phyloP scores from a whole-genome alignment of 2,329 filamentous ascomycete species.

The Arthrobotrys iridis region DNA sequence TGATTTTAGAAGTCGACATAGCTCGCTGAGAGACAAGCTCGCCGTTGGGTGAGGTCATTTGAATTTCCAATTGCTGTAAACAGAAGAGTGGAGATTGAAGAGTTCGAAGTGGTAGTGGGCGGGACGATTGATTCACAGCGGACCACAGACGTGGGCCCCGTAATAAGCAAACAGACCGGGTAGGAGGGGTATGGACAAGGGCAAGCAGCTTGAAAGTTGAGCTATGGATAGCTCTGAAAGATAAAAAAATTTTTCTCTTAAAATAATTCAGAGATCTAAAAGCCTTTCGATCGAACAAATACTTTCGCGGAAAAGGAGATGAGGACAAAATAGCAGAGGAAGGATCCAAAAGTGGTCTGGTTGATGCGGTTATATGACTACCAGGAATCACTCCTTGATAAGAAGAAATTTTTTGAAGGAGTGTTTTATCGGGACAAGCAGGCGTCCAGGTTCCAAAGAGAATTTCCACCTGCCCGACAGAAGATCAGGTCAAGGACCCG shows the following conservation, averaged over 20 bases:
- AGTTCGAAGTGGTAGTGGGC: not conserved
- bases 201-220: slow-evolving; percentile 20
- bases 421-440: slow-evolving; percentile 39
- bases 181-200: not conserved
- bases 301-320: slow-evolving; percentile 7
- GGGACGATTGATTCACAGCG: not conserved
- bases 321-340: slow-evolving; percentile 12
- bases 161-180: not conserved
- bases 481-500: slow-evolving; percentile 10
- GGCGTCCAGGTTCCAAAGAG: slow-evolving; percentile 28
- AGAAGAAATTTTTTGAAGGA: slow-evolving; percentile 25
- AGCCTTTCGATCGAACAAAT: not conserved
- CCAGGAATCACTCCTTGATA: slow-evolving; percentile 30
- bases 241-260: not conserved
- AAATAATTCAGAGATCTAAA: slow-evolving; percentile 12
- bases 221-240: slow-evolving; percentile 16
- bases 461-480: slow-evolving; percentile 23
- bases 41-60: slow-evolving; percentile 29
- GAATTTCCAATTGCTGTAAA: not conserved
- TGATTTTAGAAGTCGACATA: slow-evolving; percentile 27
- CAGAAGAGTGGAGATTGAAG: slow-evolving; percentile 27
- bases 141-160: not conserved
- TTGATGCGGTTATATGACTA: slow-evolving; percentile 27
- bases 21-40: slow-evolving; percentile 29
- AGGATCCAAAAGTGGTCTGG: slow-evolving; percentile 10